These are phyloP conservation scores for Ambrosia hybrid DNA, from an alignment of 140 eudicot species.

Conservation along the genomic window DNA sequence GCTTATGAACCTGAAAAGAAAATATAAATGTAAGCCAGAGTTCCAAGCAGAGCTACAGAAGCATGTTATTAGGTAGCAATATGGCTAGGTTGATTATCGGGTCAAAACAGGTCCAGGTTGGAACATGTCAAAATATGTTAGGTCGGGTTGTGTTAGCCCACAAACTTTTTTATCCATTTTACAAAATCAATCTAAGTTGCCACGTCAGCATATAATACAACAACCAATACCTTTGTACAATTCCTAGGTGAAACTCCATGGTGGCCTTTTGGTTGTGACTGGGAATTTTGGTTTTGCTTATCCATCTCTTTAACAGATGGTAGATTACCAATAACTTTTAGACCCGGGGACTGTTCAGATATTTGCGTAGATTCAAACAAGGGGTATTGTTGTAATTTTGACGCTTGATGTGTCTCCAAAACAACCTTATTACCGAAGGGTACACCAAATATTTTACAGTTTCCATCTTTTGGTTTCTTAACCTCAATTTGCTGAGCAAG, in stretches of 20 bases:
- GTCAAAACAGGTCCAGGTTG: no score
- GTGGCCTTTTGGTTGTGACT: constrained; percentile 47
- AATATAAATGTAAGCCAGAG: not conserved
- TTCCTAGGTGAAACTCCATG: constrained; percentile 74
- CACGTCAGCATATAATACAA: constrained; percentile 11
- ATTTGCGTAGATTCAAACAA: constrained; percentile 53
- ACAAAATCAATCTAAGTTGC: not conserved
- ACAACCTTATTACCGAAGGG: constrained; percentile 57
- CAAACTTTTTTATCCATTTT: not conserved
- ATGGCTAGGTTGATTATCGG: no score
- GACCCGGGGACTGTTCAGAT: constrained; percentile 52
- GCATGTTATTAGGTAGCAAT: no score
- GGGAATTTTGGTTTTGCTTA: constrained; percentile 42
- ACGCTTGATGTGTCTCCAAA: constrained; percentile 32
- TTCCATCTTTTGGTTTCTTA: constrained; percentile 56
- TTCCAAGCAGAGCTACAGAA: not conserved
- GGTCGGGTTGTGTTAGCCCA: not conserved
- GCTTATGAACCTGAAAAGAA: constrained; percentile 88
- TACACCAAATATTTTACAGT: constrained; percentile 86
- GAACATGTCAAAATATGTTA: no score
- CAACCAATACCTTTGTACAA: constrained; percentile 76
- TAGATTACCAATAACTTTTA: constrained; percentile 40
- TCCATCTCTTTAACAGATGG: constrained; percentile 49
- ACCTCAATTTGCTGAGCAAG: constrained; percentile 47
- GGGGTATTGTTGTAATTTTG: constrained; percentile 39